phyloP scores from a whole-genome alignment of 495 filamentous ascomycete species.

The Evansstolkia leycettana region DNA sequence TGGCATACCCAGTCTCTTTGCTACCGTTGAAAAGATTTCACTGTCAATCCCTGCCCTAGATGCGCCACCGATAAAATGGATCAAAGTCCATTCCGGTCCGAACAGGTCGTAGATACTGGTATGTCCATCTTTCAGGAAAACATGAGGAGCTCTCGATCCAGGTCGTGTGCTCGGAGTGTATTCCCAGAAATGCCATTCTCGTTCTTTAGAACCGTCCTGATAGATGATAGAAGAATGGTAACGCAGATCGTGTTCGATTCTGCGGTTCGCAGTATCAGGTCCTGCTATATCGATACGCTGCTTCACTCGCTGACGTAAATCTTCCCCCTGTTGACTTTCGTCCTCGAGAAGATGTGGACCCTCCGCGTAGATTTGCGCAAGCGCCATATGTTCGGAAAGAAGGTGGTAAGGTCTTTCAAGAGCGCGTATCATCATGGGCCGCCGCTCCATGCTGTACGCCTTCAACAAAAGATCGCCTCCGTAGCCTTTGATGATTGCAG shows the following conservation, averaged over 20 bases:
- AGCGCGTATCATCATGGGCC: slow-evolving; percentile 7
- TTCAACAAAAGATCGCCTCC: slow-evolving; percentile 9
- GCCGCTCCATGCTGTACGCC: slow-evolving; percentile 13
- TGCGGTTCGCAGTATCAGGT: slow-evolving; percentile 12
- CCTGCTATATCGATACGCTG: slow-evolving; percentile 3
- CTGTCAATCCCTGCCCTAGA: background rate
- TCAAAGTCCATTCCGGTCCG: slow-evolving; percentile 14
- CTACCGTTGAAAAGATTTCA: background rate
- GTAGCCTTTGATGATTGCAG: slow-evolving; percentile 13
- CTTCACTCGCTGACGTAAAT: no score
- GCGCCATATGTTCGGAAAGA: slow-evolving; percentile 41
- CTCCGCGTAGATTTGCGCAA: no score
- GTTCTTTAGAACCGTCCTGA: slow-evolving; percentile 5
- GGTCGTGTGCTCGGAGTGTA: slow-evolving; percentile 18
- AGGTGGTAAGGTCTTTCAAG: slow-evolving; percentile 13
- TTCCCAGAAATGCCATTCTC: slow-evolving; percentile 5
- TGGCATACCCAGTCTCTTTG: background rate
- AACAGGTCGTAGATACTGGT: slow-evolving; percentile 17
- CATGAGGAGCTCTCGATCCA: slow-evolving; percentile 18
- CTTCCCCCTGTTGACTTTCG: no score
- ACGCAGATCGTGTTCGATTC: slow-evolving; percentile 15
- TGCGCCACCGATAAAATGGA: slow-evolving; percentile 10
- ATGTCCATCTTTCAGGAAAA: slow-evolving; percentile 14
- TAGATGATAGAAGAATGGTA: slow-evolving; percentile 11
- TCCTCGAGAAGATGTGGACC: no score